A percentile compares a stretch with the other conserved stretches of the same genome.
These are phyloP conservation scores for Aschersonia sp. DNA, from an alignment of 2,329 filamentous ascomycete genomes.

Conservation along the genomic window DNA sequence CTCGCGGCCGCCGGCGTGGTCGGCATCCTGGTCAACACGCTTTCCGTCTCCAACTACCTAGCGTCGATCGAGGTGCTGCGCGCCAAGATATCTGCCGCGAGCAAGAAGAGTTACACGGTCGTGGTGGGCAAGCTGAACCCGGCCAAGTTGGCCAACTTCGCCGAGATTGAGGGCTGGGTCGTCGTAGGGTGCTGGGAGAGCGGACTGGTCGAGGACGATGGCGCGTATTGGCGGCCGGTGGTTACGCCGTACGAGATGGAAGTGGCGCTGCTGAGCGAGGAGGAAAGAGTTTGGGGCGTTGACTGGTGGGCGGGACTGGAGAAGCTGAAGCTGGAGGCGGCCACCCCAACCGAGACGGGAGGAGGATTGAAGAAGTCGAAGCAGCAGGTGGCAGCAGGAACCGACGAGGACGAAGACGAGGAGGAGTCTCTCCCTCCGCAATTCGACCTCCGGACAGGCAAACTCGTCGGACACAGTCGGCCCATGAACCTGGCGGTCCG, in stretches of 20 bases:
- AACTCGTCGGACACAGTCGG: constrained; percentile 63
- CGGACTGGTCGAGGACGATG: constrained; percentile 71
- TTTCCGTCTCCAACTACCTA: constrained; percentile 84
- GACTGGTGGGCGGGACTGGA: constrained; percentile 85
- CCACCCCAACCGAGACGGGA: constrained; percentile 2
- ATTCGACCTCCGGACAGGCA: constrained; percentile 82
- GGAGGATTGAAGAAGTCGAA: background rate
- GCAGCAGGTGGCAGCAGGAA: constrained; percentile 1
- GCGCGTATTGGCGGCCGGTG: constrained; percentile 72
- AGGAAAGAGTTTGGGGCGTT: constrained; percentile 68
- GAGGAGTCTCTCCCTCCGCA: constrained; percentile 72
- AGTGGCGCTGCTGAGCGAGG: constrained; percentile 61
- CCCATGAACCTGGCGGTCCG: constrained; percentile 46
- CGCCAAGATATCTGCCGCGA: constrained; percentile 56
- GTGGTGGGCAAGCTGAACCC: constrained; percentile 95
- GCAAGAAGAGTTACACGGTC: constrained; percentile 92
- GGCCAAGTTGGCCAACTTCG: constrained; percentile 92
- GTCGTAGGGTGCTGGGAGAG: constrained; percentile 98
- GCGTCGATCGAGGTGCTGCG: constrained; percentile 63
- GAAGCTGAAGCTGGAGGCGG: constrained; percentile 35
- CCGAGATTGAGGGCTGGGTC: constrained; percentile 91
- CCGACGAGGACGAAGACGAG: constrained; percentile 32
- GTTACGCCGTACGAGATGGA: constrained; percentile 91
- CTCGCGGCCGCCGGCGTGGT: constrained; percentile 73
- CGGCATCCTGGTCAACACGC: constrained; percentile 89